A percentile compares a stretch with the other conserved stretches of the same genome.
Evolutionary conservation across 2,329 filamentous ascomycete genomes (phyloP).

Genomic region (Rutstroemia sp.): DNA sequence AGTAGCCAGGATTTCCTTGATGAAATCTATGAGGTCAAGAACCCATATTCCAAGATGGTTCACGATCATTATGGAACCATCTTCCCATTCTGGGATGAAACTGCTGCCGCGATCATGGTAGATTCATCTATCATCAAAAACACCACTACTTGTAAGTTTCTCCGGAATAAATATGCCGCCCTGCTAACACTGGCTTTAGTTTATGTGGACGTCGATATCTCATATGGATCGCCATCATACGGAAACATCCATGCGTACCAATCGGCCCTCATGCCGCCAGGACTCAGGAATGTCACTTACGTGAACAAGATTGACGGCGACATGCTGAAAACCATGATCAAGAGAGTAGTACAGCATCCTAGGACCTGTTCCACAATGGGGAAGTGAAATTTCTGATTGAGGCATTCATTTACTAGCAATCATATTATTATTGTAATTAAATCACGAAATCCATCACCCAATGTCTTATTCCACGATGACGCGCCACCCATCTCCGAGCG

Average conservation of each 20-base stretch:
- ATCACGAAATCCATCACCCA: too few species aligned
- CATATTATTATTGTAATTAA: too few species aligned
- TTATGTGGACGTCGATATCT: slow-evolving; percentile 37
- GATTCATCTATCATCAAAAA: slow-evolving; percentile 34
- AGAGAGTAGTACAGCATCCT: slow-evolving; percentile 29
- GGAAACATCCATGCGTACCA: slow-evolving; percentile 39
- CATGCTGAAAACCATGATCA: slow-evolving; percentile 32
- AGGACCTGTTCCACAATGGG: slow-evolving; percentile 3
- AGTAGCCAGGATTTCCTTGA: slow-evolving; percentile 33
- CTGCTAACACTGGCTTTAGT: slow-evolving; percentile 18
- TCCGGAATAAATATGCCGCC: neutral
- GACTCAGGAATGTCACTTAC: slow-evolving; percentile 34
- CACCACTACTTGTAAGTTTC: slow-evolving; percentile 28
- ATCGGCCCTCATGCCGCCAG: slow-evolving; percentile 32
- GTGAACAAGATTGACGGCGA: slow-evolving; percentile 33
- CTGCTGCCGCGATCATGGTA: slow-evolving; percentile 35
- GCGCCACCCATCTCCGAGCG: slow-evolving; percentile 2
- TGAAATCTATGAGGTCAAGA: slow-evolving; percentile 32
- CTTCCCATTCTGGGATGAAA: slow-evolving; percentile 41
- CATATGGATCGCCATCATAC: slow-evolving; percentile 34
- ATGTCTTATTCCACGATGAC: neutral
- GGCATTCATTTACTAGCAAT: neutral
- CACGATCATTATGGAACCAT: slow-evolving; percentile 32
- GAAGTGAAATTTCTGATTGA: neutral
- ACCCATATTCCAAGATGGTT: slow-evolving; percentile 34